These are phyloP conservation scores for Cladosporium sp. DNA, from an alignment of 2,329 filamentous ascomycete genomes.

Conservation along the genomic window DNA sequence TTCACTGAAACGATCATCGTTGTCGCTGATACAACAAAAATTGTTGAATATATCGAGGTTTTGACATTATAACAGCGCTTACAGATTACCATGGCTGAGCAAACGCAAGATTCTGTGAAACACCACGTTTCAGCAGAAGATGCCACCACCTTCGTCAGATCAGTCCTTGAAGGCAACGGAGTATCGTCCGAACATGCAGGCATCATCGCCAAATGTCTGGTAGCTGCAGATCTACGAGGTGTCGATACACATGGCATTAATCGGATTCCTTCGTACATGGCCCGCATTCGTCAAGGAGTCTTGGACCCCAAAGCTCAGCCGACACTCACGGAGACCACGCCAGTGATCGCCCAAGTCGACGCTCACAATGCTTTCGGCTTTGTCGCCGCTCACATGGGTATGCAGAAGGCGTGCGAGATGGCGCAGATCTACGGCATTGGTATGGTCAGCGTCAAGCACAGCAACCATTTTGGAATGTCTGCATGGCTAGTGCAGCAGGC, in stretches of 20 bases:
- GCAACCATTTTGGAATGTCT: conserved; percentile 80
- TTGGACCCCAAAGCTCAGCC: conserved; percentile 60
- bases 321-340: conserved; percentile 58
- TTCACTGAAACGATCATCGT: too few species aligned
- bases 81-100: neutral
- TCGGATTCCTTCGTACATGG: conserved; percentile 73
- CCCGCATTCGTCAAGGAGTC: conserved; percentile 65
- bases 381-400: conserved; percentile 62
- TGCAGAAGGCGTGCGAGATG: conserved; percentile 63
- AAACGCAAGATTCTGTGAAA: neutral
- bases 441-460: conserved; percentile 70
- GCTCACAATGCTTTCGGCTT: conserved; percentile 73
- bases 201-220: conserved; percentile 63
- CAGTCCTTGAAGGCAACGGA: conserved; percentile 57
- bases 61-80: neutral
- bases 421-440: conserved; percentile 65
- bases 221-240: conserved; percentile 71
- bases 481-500: conserved; percentile 78
- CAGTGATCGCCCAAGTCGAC: conserved; percentile 65
- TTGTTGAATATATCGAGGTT: conserved; percentile 32
- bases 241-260: conserved; percentile 78
- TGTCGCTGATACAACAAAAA: too few species aligned
- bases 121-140: conserved; percentile 20
- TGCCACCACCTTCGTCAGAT: conserved; percentile 45
- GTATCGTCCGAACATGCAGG: conserved; percentile 56